Conservation (phyloP, 306 rosid genomes). For the Pyrus pyrifolia region DNA sequence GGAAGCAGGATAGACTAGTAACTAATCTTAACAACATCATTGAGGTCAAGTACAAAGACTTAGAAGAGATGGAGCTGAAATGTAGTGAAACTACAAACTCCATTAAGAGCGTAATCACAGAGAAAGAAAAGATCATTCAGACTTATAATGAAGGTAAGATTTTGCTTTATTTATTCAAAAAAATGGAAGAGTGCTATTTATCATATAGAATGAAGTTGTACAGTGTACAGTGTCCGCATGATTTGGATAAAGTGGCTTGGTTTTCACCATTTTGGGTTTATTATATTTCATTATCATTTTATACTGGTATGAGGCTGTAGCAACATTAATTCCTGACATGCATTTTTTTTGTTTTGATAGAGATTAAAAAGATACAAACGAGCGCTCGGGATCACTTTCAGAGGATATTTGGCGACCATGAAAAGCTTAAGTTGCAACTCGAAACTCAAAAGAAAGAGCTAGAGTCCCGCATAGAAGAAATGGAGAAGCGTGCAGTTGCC, state of each 20-base stretch:
- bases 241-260: conserved; percentile 6
- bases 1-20: conserved; percentile 58
- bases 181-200: not conserved
- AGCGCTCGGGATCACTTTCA: conserved; percentile 86
- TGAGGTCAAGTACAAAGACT: conserved; percentile 50
- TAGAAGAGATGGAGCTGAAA: conserved; percentile 63
- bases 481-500: conserved; percentile 83
- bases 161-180: not conserved
- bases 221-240: not conserved
- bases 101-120: conserved; percentile 38
- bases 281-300: conserved; percentile 4
- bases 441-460: conserved; percentile 77
- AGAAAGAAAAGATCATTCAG: conserved; percentile 63
- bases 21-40: conserved; percentile 57
- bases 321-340: conserved; percentile 18
- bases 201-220: not conserved
- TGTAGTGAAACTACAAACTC: conserved; percentile 52
- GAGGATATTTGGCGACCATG: conserved; percentile 71
- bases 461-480: conserved; percentile 55
- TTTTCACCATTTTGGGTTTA: conserved; percentile 17
- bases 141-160: conserved; percentile 63
- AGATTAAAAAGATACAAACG: conserved; percentile 64
- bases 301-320: conserved; percentile 10
- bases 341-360: conserved; percentile 35
- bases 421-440: conserved; percentile 66